Percentiles rank a stretch among this genome's conserved stretches.
phyloP scores from a whole-genome alignment of 768 basidiomycete genomes.

The Auricularia heimuer region DNA sequence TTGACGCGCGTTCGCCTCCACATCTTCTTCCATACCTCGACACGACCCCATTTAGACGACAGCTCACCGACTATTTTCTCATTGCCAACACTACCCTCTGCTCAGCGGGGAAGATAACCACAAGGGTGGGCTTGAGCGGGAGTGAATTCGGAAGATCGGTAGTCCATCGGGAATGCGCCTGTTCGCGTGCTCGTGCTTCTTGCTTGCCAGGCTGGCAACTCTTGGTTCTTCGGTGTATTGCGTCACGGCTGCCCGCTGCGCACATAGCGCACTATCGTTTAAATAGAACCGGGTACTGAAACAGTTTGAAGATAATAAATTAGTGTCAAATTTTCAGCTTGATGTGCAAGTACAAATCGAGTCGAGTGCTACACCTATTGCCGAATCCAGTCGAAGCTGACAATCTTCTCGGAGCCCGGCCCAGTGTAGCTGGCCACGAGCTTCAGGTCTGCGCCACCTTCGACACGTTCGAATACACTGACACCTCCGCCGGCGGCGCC shows the following conservation, averaged over 20 bases:
- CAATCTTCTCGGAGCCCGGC: neutral
- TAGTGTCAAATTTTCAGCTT: too few species aligned
- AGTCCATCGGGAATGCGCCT: neutral
- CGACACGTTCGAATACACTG: slow-evolving; percentile 43
- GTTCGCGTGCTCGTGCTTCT: neutral
- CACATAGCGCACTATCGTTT: too few species aligned
- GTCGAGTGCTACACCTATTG: too few species aligned
- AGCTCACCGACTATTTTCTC: too few species aligned
- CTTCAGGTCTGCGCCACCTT: slow-evolving; percentile 41
- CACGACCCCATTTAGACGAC: too few species aligned
- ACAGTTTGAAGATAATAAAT: too few species aligned
- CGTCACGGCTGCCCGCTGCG: too few species aligned
- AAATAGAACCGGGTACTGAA: too few species aligned
- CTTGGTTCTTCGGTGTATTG: neutral
- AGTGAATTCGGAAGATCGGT: neutral
- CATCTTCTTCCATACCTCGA: too few species aligned
- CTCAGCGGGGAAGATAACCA: neutral
- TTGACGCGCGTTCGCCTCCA: too few species aligned
- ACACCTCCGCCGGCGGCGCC: slow-evolving; percentile 49
- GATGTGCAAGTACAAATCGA: too few species aligned
- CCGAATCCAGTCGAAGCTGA: neutral
- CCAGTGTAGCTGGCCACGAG: slow-evolving; percentile 43
- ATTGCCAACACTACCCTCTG: neutral
- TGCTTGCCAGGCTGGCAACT: neutral
- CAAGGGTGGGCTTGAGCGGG: neutral